phyloP scores from a whole-genome alignment of 2,329 filamentous ascomycete genomes.

The Calcarisporium arbuscula region DNA sequence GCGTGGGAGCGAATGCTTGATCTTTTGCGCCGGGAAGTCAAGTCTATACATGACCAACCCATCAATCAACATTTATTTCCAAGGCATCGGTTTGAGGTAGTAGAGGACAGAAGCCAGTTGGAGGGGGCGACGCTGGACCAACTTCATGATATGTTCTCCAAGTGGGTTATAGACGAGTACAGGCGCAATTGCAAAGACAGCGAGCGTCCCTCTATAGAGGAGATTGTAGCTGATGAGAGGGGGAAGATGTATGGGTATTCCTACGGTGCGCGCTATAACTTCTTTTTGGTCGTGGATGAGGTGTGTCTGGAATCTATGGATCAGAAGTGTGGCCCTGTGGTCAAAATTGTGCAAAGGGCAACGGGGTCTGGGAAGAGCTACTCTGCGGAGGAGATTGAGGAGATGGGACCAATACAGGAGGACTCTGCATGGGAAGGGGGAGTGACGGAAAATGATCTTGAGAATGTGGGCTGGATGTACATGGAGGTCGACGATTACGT shows the following conservation, averaged over 20 bases:
- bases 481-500: conserved; percentile 3
- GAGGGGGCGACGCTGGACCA: too few species aligned
- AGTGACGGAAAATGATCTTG: conserved; percentile 4
- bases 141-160: too few species aligned
- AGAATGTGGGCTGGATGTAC: conserved; percentile 8
- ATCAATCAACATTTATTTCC: not conserved
- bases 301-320: conserved; percentile 7
- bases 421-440: conserved; percentile 4
- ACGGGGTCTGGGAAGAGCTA: not conserved
- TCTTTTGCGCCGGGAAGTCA: not conserved
- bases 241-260: not conserved
- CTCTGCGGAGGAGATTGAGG: not conserved
- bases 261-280: conserved; percentile 3
- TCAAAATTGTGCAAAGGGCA: conserved; percentile 4
- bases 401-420: not conserved
- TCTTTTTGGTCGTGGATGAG: conserved; percentile 5
- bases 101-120: not conserved
- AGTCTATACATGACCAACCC: not conserved
- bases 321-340: not conserved
- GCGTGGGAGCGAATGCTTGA: conserved; percentile 4
- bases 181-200: too few species aligned
- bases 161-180: too few species aligned
- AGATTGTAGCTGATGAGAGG: too few species aligned
- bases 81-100: not conserved
- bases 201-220: too few species aligned